Base-by-base conservation (phyloP, 2,329 filamentous ascomycete species). In the Fusarium dlaminii region DNA sequence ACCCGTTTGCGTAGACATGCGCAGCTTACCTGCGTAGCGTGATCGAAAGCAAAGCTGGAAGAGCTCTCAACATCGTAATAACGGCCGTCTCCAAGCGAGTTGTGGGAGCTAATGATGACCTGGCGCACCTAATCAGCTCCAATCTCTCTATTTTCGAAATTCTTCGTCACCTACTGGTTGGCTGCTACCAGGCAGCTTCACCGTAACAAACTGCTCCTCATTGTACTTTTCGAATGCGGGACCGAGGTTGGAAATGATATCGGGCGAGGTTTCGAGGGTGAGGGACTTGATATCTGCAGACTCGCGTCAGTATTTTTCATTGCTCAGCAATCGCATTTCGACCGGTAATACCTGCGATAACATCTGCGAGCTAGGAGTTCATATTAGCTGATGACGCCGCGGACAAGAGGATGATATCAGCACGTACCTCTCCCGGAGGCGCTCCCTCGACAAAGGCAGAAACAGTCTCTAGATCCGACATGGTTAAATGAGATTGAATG, bases 221-320 rank as follows among this genome's bases (percentile, higher is more conserved):
- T 98, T 98, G 89, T 99, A 98, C 84, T 93, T 94, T 84, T 95
- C 88, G 82, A 98, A 97, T 1, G 96, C 95, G 1, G 95, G 93
- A 12, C 88, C 89, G 60, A 98, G 92, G 73, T 93, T 91, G 68
- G 90, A 85, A 63, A 95, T 85, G 70, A 96, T 86, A 63, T 88
- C 86, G 42, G 91, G 89, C 46, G 91, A 90, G 76, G 91, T 90
- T 76, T 93, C 90, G 71, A 90, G 86, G 24, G 95, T 94, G 48
- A 99, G 88, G 57, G 91, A 88, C 84, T 98, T 97, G 87, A 99
- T 97, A 82, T 98, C 96, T 97, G 83, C 43, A 59, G 24, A 55
- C 54, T 65, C 37, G 46, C 39, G 74, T 82, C 70, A 82, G 66
- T 49, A 69, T 63, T 34, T 24, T 20, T 7, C 14, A 29, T 62